Evolutionary conservation across 768 basidiomycete genomes (phyloP).

Genomic region (Cystobasidium tubakii): DNA sequence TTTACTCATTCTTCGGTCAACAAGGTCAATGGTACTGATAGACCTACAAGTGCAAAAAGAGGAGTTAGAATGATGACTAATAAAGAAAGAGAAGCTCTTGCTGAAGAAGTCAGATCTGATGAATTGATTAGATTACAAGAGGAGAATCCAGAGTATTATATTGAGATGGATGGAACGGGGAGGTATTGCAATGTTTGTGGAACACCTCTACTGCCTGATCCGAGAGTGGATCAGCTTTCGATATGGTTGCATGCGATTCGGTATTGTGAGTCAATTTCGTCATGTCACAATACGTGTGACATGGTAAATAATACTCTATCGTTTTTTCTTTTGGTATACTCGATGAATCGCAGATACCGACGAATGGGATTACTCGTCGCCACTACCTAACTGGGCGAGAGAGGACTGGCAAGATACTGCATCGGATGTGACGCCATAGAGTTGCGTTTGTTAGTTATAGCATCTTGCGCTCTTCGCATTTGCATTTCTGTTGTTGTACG

Average conservation of each 20-base stretch:
- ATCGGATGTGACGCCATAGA: too few species aligned
- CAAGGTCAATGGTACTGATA: not conserved
- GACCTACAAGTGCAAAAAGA: conserved; percentile 23
- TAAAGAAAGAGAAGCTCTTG: conserved; percentile 24
- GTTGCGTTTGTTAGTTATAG: too few species aligned
- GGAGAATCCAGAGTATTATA: conserved; percentile 21
- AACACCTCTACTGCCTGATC: conserved; percentile 86
- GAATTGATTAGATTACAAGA: conserved; percentile 22
- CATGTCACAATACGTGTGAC: too few species aligned
- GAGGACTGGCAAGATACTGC: conserved; percentile 46
- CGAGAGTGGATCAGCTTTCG: conserved; percentile 80
- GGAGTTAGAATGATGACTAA: conserved; percentile 10
- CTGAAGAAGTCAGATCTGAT: conserved; percentile 37
- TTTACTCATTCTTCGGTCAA: not conserved
- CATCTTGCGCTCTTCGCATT: too few species aligned
- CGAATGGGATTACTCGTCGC: conserved; percentile 75
- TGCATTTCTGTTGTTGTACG: too few species aligned
- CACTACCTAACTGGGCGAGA: conserved; percentile 80
- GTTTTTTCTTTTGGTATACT: too few species aligned
- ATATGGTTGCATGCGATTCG: conserved; percentile 89
- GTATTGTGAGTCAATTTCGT: conserved; percentile 50
- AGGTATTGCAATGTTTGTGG: conserved; percentile 84
- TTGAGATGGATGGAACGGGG: conserved; percentile 43
- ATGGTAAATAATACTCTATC: too few species aligned
- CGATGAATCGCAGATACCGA: conserved; percentile 63